Percentiles rank a stretch among this genome's conserved stretches.
These are phyloP conservation scores for Pythium biforme DNA, from an alignment of 352 stramenopile species.

Conservation along the genomic window DNA sequence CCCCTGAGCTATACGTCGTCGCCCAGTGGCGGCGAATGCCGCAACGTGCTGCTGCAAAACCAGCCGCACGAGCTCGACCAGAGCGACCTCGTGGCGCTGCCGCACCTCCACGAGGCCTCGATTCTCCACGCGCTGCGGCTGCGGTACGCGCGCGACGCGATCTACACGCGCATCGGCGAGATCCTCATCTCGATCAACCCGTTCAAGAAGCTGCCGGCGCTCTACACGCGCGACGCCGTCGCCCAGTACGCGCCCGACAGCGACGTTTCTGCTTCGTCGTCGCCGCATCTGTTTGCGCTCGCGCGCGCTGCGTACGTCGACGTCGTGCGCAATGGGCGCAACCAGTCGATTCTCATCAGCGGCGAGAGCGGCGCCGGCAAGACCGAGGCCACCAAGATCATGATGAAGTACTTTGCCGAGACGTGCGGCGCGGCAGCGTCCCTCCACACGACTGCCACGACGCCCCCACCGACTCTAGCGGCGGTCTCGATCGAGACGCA, in stretches of 20 bases:
- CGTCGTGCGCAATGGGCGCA: constrained; percentile 62
- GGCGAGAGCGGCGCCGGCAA: constrained; percentile 86
- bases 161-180: constrained; percentile 87
- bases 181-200: constrained; percentile 88
- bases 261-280: constrained; percentile 20
- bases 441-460: no score
- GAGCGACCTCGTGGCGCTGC: constrained; percentile 71
- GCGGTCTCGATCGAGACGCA: constrained; percentile 70
- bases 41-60: constrained; percentile 75
- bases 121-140: constrained; percentile 77
- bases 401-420: constrained; percentile 87
- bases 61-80: constrained; percentile 59
- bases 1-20: constrained; percentile 24
- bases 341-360: constrained; percentile 86
- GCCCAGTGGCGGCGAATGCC: constrained; percentile 40
- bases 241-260: constrained; percentile 43
- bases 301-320: constrained; percentile 69
- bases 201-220: constrained; percentile 67
- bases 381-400: constrained; percentile 90
- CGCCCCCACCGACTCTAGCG: no score
- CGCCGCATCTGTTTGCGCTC: constrained; percentile 75
- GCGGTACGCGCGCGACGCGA: constrained; percentile 76
- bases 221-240: constrained; percentile 62
- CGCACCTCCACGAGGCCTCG: constrained; percentile 84
- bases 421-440: constrained; percentile 41